Evolutionary conservation across 1,284 basidiomycete genomes (phyloP).

Genomic region (Apiotrichum laibachii): DNA sequence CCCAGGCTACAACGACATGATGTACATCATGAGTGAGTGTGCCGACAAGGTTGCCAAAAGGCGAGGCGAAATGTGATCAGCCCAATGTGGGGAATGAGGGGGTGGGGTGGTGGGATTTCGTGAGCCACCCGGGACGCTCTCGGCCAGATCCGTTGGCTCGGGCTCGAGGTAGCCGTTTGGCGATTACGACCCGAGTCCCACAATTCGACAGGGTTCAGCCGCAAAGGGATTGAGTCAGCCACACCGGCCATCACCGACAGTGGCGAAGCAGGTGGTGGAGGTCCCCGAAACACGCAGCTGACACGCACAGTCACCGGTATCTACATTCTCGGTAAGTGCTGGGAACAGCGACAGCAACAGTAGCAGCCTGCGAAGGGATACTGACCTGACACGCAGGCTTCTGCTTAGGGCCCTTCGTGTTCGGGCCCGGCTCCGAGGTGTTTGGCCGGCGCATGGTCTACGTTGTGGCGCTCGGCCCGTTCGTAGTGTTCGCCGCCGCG

Average conservation of each 20-base stretch:
- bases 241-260: too few relatives aligned
- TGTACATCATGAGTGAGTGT: slow-evolving; percentile 23
- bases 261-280: too few relatives aligned
- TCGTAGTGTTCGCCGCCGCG: slow-evolving; percentile 51
- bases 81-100: not conserved
- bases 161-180: too few relatives aligned
- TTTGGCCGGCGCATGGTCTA: slow-evolving; percentile 45
- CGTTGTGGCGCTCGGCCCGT: slow-evolving; percentile 46
- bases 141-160: slow-evolving; percentile 13
- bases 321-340: slow-evolving; percentile 6
- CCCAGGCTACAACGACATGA: slow-evolving; percentile 22
- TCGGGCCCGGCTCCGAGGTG: slow-evolving; percentile 36
- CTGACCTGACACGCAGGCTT: not conserved
- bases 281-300: too few relatives aligned
- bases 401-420: slow-evolving; percentile 21
- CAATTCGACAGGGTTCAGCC: too few relatives aligned
- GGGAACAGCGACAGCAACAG: too few relatives aligned
- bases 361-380: too few relatives aligned
- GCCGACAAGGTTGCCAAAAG: not conserved
- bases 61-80: not conserved
- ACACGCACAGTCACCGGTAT: slow-evolving; percentile 8
- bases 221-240: too few relatives aligned
- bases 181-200: too few relatives aligned
- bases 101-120: not conserved
- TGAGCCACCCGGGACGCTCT: not conserved